Evolutionary conservation across 2,329 filamentous ascomycete genomes (phyloP).

Genomic region (Arachnopeziza araneosa): DNA sequence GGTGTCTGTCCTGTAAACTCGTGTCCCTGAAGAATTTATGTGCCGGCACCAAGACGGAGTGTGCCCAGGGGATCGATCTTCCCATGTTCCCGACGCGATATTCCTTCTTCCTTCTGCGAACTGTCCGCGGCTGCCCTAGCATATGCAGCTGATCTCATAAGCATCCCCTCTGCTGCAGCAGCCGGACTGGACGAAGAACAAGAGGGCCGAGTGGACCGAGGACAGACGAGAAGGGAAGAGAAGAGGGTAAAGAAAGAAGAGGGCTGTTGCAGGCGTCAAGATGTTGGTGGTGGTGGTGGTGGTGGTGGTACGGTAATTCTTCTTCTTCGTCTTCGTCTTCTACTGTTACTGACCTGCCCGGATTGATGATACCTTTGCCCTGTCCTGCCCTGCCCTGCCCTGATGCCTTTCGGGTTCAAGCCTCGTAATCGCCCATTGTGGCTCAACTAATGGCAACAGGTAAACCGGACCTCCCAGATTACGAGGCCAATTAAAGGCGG

Average conservation of each 20-base stretch:
- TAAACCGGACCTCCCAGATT: neutral
- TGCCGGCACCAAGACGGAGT: conserved; percentile 19
- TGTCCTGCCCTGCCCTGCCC: neutral
- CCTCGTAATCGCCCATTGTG: neutral
- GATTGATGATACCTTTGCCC: too few species aligned
- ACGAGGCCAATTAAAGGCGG: neutral
- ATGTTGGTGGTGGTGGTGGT: too few species aligned
- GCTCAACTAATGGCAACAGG: neutral
- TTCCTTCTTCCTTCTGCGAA: neutral
- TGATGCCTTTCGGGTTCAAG: neutral
- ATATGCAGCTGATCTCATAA: conserved; percentile 16
- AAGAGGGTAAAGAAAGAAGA: neutral
- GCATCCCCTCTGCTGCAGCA: conserved; percentile 3
- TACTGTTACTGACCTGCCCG: too few species aligned
- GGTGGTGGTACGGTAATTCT: too few species aligned
- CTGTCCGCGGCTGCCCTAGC: conserved; percentile 1
- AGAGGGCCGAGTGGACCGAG: neutral
- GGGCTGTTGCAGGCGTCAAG: too few species aligned
- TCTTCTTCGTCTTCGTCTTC: too few species aligned
- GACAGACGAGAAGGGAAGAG: neutral
- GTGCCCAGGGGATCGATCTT: conserved; percentile 1
- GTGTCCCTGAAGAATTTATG: conserved; percentile 7
- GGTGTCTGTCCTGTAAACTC: neutral
- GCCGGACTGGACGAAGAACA: neutral
- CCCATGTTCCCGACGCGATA: conserved; percentile 17